Conservation (phyloP, 2,329 filamentous ascomycete genomes). For the Fonsecaea erecta region DNA sequence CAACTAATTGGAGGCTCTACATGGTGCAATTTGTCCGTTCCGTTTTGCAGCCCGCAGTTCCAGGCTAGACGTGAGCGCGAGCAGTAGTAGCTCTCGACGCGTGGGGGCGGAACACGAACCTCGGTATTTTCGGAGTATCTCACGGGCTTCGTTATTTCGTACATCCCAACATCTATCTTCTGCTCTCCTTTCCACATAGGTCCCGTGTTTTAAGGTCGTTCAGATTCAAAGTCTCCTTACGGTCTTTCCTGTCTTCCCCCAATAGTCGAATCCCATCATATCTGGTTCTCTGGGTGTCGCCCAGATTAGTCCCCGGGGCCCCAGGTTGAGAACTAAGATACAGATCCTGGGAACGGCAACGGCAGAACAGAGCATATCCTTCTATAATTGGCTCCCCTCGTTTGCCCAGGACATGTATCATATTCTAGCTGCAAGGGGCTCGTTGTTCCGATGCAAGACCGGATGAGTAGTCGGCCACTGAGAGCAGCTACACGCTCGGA, state of each 20-base stretch:
- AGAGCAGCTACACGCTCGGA: neutral
- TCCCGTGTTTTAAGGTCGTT: neutral
- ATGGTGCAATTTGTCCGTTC: neutral
- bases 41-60: neutral
- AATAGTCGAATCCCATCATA: neutral
- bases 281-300: no score
- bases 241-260: neutral
- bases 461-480: neutral
- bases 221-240: neutral
- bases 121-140: neutral
- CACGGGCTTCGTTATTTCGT: no score
- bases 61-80: neutral
- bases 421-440: no score
- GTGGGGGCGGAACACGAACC: neutral
- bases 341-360: neutral
- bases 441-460: neutral
- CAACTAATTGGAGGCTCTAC: neutral
- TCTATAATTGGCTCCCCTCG: neutral
- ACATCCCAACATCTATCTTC: no score
- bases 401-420: neutral
- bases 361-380: neutral
- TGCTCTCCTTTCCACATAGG: no score
- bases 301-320: neutral
- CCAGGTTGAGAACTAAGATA: neutral
- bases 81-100: no score